phyloP scores from a whole-genome alignment of 768 basidiomycete species.

The Lactifluus echinatus region DNA sequence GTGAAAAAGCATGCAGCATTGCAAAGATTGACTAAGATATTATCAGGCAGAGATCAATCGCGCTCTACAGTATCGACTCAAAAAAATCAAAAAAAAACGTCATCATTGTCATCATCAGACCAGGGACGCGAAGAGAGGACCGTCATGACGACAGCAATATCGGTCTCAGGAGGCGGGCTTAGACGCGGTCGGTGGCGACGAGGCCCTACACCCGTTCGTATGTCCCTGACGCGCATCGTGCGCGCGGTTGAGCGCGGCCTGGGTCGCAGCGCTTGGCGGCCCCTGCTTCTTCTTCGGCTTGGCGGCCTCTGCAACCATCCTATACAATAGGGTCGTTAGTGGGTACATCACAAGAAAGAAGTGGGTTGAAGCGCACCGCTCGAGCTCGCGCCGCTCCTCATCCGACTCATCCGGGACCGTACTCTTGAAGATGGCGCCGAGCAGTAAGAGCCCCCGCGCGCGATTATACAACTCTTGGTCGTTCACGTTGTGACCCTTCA shows the following conservation, averaged over 20 bases:
- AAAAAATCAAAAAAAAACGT: too few species aligned
- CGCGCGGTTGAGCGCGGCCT: slow-evolving; percentile 6
- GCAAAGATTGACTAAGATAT: background rate
- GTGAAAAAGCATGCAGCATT: too few species aligned
- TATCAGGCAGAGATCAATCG: background rate
- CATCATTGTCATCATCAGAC: too few species aligned
- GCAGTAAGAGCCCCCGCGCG: slow-evolving; percentile 82
- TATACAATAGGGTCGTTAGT: slow-evolving; percentile 22
- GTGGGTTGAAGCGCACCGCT: slow-evolving; percentile 53
- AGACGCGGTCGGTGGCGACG: background rate
- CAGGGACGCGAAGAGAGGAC: too few species aligned
- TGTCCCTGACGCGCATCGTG: background rate
- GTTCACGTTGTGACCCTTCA: slow-evolving; percentile 67
- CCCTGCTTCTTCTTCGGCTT: slow-evolving; percentile 43
- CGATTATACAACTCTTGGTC: slow-evolving; percentile 69
- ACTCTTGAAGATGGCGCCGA: slow-evolving; percentile 84
- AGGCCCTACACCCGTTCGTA: background rate
- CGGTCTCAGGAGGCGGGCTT: background rate
- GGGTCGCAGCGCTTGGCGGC: slow-evolving; percentile 3
- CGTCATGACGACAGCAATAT: too few species aligned
- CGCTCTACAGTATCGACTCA: too few species aligned
- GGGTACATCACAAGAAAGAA: background rate
- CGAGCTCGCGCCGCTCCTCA: slow-evolving; percentile 88
- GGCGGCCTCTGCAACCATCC: slow-evolving; percentile 84
- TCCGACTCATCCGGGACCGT: slow-evolving; percentile 84